Percentiles rank a stretch among this genome's conserved stretches.
phyloP scores from a whole-genome alignment of 176 grass and related monocot species.

The Carex parvula region DNA sequence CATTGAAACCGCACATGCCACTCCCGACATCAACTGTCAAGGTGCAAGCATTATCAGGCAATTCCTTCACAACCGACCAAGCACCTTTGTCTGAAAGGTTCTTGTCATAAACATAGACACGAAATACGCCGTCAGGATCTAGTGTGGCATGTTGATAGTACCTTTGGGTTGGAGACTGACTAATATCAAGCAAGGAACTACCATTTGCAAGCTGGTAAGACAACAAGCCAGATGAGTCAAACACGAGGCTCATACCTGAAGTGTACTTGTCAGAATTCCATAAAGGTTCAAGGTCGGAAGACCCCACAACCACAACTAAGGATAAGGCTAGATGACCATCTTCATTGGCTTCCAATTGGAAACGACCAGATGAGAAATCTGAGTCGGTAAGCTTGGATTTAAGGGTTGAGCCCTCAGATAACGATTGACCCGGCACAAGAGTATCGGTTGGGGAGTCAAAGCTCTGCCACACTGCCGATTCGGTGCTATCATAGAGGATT shows the following conservation, averaged over 20 bases:
- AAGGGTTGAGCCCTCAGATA: neutral
- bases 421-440: slow-evolving; percentile 2
- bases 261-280: neutral
- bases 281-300: neutral
- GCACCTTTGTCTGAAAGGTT: neutral
- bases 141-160: slow-evolving; percentile 35
- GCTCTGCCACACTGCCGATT: slow-evolving; percentile 1
- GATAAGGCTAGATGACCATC: too few relatives aligned
- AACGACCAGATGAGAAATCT: slow-evolving; percentile 27
- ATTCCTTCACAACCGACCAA: slow-evolving; percentile 11
- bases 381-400: slow-evolving; percentile 5
- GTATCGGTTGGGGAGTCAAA: slow-evolving; percentile 13
- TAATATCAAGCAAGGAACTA: neutral
- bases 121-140: slow-evolving; percentile 41
- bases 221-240: slow-evolving; percentile 16
- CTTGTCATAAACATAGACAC: slow-evolving; percentile 34
- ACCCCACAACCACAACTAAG: neutral
- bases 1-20: slow-evolving; percentile 40
- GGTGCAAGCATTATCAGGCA: slow-evolving; percentile 23
- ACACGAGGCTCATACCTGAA: slow-evolving; percentile 23
- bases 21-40: neutral
- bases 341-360: neutral
- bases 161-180: neutral
- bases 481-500: slow-evolving; percentile 3
- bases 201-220: neutral